These are phyloP conservation scores for Madurella fahalii DNA, from an alignment of 2,329 filamentous ascomycete genomes.

Conservation along the genomic window DNA sequence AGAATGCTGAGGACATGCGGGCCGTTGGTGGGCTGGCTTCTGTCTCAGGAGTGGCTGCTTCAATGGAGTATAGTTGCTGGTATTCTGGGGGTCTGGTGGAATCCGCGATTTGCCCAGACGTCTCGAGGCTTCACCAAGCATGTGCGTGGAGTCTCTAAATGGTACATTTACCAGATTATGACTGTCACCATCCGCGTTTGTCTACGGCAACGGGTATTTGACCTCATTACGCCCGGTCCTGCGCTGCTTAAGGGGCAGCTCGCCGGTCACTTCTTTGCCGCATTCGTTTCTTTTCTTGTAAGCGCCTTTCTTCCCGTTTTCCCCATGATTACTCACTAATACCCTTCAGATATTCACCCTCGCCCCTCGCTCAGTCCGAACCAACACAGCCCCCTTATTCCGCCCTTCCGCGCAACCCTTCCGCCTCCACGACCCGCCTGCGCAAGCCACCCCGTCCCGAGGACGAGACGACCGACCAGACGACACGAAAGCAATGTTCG, in stretches of 20 bases:
- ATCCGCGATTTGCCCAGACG: slow-evolving; percentile 59
- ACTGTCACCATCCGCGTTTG: slow-evolving; percentile 53
- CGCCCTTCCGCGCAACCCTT: slow-evolving; percentile 25
- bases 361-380: slow-evolving; percentile 44
- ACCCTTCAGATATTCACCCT: slow-evolving; percentile 41
- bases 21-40: slow-evolving; percentile 37
- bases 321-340: slow-evolving; percentile 22
- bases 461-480: slow-evolving; percentile 14
- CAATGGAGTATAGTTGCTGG: slow-evolving; percentile 47
- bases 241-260: slow-evolving; percentile 40
- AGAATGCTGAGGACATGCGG: slow-evolving; percentile 10
- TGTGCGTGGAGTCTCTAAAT: slow-evolving; percentile 57
- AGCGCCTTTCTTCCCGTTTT: slow-evolving; percentile 27
- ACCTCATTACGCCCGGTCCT: slow-evolving; percentile 37
- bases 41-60: slow-evolving; percentile 39
- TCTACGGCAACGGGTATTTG: slow-evolving; percentile 38
- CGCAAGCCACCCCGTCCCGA: slow-evolving; percentile 9
- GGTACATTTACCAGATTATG: slow-evolving; percentile 63
- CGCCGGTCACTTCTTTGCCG: slow-evolving; percentile 53
- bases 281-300: slow-evolving; percentile 51
- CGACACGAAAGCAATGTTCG: slow-evolving; percentile 42
- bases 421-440: slow-evolving; percentile 18
- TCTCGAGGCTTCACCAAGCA: slow-evolving; percentile 57
- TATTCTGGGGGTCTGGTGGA: slow-evolving; percentile 61
- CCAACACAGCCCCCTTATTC: slow-evolving; percentile 57